phyloP scores from a whole-genome alignment of 1,139 yeast genomes.

The Kluyveromyces sp. region DNA sequence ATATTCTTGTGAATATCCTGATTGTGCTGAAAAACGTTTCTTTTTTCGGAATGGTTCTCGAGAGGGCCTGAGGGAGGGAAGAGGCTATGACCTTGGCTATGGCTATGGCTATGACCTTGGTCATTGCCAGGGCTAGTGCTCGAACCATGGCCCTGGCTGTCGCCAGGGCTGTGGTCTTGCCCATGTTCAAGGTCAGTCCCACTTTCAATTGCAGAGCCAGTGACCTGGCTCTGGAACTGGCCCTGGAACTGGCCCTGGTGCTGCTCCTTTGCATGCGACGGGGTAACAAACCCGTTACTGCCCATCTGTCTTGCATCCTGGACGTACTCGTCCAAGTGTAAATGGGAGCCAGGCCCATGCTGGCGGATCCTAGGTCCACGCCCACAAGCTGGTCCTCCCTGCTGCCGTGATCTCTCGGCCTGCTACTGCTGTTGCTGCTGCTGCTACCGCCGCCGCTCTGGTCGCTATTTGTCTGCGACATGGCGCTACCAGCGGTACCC shows the following conservation, averaged over 20 bases:
- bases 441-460: neutral
- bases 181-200: too few relatives aligned
- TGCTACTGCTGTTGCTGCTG: neutral
- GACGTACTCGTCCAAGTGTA: slow-evolving; percentile 7
- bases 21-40: too few relatives aligned
- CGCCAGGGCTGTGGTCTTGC: too few relatives aligned
- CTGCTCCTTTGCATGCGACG: slow-evolving; percentile 5
- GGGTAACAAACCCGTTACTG: slow-evolving; percentile 11
- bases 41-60: too few relatives aligned
- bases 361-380: neutral
- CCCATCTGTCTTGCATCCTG: slow-evolving; percentile 8
- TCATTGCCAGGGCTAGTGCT: too few relatives aligned
- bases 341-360: neutral
- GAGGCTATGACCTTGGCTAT: too few relatives aligned
- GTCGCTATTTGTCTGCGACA: neutral
- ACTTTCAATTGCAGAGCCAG: too few relatives aligned
- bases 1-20: too few relatives aligned
- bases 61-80: too few relatives aligned
- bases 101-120: too few relatives aligned
- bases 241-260: neutral
- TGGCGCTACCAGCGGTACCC: neutral
- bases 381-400: neutral
- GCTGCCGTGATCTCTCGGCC: neutral
- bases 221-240: neutral
- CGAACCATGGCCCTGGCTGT: too few relatives aligned